These are phyloP conservation scores for Saccharomycopsis fodiens DNA, from an alignment of 805 yeast genomes.

Conservation along the genomic window DNA sequence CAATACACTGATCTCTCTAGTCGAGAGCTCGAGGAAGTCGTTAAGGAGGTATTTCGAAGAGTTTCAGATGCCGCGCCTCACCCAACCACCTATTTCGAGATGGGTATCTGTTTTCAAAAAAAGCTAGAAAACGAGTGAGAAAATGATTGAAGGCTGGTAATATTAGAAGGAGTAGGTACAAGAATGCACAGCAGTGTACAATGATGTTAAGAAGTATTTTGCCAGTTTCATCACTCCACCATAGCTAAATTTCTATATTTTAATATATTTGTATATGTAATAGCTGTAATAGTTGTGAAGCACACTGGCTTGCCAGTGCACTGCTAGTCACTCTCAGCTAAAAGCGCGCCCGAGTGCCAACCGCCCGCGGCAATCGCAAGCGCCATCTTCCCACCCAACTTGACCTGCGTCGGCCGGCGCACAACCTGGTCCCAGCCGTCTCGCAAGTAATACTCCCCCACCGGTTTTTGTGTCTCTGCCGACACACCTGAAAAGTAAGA, in stretches of 20 bases:
- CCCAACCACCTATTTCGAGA: constrained; percentile 21
- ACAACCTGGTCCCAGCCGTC: constrained; percentile 26
- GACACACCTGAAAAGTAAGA: constrained; percentile 24
- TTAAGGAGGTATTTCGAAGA: constrained; percentile 20
- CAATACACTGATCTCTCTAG: constrained; percentile 19
- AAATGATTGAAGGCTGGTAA: too few species aligned
- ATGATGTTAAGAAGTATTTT: too few species aligned
- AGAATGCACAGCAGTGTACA: too few species aligned
- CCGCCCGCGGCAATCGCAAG: constrained; percentile 67
- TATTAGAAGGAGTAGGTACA: too few species aligned
- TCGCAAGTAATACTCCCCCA: constrained; percentile 14
- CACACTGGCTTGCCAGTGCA: neutral
- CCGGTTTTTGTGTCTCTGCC: constrained; percentile 26
- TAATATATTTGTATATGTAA: too few species aligned
- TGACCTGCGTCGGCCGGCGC: constrained; percentile 35
- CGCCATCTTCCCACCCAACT: constrained; percentile 34
- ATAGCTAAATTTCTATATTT: too few species aligned
- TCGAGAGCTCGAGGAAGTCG: constrained; percentile 17
- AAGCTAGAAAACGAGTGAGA: too few species aligned
- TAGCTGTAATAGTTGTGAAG: neutral
- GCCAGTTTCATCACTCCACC: too few species aligned
- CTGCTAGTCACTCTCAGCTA: constrained; percentile 21
- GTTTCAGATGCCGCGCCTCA: too few species aligned
- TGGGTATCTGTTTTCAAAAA: too few species aligned
- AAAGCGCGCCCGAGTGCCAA: constrained; percentile 71